These are phyloP conservation scores for Neonectria punicea DNA, from an alignment of 2,329 filamentous ascomycete species.

Conservation along the genomic window DNA sequence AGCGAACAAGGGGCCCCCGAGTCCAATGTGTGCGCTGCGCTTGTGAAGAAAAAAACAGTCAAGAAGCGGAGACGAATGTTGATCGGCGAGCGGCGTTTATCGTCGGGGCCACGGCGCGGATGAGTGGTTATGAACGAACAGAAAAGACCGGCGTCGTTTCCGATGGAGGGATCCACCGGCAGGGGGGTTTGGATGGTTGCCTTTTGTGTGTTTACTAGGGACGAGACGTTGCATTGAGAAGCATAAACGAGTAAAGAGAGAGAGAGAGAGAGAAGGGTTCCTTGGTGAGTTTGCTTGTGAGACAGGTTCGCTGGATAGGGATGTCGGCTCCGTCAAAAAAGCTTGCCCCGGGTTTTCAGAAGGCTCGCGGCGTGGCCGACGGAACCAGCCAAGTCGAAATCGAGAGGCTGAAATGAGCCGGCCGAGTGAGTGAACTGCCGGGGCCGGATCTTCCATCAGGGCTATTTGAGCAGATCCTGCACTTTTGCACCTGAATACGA, in stretches of 20 bases:
- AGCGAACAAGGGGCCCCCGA: slow-evolving; percentile 3
- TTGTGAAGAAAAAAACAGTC: background rate
- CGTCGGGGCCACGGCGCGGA: slow-evolving; percentile 7
- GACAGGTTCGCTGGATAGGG: background rate
- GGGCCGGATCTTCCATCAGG: slow-evolving; percentile 16
- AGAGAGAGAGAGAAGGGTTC: background rate
- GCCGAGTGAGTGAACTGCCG: slow-evolving; percentile 21
- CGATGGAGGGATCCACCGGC: background rate
- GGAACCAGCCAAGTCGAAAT: slow-evolving; percentile 20
- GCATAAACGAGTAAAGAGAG: background rate
- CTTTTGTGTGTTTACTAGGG: background rate
- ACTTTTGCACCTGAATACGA: background rate
- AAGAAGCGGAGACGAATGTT: slow-evolving; percentile 4
- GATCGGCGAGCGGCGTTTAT: slow-evolving; percentile 22
- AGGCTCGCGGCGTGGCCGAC: slow-evolving; percentile 13
- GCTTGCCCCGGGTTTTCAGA: background rate
- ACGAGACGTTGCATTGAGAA: slow-evolving; percentile 5
- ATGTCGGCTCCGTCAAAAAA: background rate
- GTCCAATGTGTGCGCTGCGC: background rate
- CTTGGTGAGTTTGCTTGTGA: background rate
- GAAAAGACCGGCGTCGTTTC: slow-evolving; percentile 2
- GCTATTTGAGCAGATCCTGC: slow-evolving; percentile 18
- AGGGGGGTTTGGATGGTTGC: background rate
- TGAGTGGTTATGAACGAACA: slow-evolving; percentile 2
- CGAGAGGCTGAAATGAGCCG: slow-evolving; percentile 19